phyloP scores from a whole-genome alignment of 2,329 filamentous ascomycete genomes.

The Lasiodiplodia citricola region DNA sequence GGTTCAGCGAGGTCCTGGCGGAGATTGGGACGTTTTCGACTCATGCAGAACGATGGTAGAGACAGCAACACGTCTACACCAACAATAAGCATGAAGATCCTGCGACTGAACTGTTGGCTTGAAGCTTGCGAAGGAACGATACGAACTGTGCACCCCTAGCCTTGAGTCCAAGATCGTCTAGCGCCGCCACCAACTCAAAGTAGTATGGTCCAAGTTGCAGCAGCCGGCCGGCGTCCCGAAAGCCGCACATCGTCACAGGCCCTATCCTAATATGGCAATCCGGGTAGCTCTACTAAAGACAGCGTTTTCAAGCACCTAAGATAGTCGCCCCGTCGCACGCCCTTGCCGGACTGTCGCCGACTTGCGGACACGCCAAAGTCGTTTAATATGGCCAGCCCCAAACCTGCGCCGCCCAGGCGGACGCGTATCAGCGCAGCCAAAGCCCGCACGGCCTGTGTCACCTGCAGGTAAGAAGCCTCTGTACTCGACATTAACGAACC shows the following conservation, averaged over 20 bases:
- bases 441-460: slow-evolving; percentile 14
- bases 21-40: neutral
- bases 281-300: neutral
- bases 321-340: neutral
- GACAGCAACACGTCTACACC: slow-evolving; percentile 12
- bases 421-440: slow-evolving; percentile 10
- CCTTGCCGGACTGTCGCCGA: neutral
- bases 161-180: slow-evolving; percentile 3
- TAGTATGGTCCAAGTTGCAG: slow-evolving; percentile 13
- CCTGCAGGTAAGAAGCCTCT: slow-evolving; percentile 25
- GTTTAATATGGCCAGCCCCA: neutral
- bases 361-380: neutral
- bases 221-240: slow-evolving; percentile 1
- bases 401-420: neutral
- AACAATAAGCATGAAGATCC: slow-evolving; percentile 19
- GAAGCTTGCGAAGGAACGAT: slow-evolving; percentile 7
- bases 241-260: neutral
- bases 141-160: slow-evolving; percentile 2
- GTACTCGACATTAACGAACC: neutral
- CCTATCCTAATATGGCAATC: slow-evolving; percentile 8
- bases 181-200: slow-evolving; percentile 7
- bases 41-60: neutral
- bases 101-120: slow-evolving; percentile 3
- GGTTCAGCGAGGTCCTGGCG: neutral
- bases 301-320: neutral